Base-by-base conservation (phyloP, 1,139 yeast genomes). In the Pneumocystis canis region DNA sequence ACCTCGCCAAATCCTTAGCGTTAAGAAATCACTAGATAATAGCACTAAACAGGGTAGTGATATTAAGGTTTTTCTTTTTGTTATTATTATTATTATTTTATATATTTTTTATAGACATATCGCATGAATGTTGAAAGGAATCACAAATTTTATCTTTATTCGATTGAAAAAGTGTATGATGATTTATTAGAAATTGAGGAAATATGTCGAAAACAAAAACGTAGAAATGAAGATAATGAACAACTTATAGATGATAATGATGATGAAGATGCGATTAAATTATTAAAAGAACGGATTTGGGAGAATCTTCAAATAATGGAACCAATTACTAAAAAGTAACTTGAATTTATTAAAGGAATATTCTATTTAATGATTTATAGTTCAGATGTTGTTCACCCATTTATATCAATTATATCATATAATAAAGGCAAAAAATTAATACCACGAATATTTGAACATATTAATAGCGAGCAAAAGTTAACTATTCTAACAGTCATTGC, bases 401-500 rank as follows among this genome's bases (percentile, higher is more conserved):
- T 92, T 70, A 82, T 89, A 67, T 89, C 89, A 69, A 84, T 89
- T 73, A 79, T 92, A 69, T 83, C 87, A 58, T 88, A 85, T 71
- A 88, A 87, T 71, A 92, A 92, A 76, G 94, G 95, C 65, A 84
- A 89, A 77, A 90, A 89, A 74, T 80, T 89, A 58, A 84, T 92
- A 76, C 90, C 92, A 60, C 84, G 98, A 74, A 80, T 89, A 66
- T 89, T 89, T 79, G 85, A 89, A 71, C 89, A 89, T 72, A 79
- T 92, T 71, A 78, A 82, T 60, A 80, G 85, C 68, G 89, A 87
- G 70, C 95, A 89, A 72, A 83, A 88, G 67, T 78, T 88, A 69
- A 85, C 94, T 35, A 79, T 89, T 65, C 81, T 88, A 62, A 88
- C 94, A 53, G 82, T 88, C 66, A 79, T 92, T 58, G 86, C 89